phyloP scores from a whole-genome alignment of 2,329 filamentous ascomycete genomes.

The Aspergillus texensis region DNA sequence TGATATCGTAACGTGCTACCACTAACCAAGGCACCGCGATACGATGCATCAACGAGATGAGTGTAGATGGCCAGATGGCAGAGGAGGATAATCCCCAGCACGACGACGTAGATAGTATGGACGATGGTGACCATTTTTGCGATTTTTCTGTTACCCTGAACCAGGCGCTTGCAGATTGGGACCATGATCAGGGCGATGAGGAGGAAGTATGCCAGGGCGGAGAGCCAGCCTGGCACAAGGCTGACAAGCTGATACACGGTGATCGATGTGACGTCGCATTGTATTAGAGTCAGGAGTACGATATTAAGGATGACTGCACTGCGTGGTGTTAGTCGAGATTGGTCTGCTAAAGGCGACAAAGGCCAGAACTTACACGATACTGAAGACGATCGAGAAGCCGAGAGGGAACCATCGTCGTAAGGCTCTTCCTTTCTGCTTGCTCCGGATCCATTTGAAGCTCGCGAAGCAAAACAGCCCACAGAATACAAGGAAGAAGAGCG shows the following conservation, averaged over 20 bases:
- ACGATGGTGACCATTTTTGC: conserved; percentile 5
- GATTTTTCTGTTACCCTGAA: conserved; percentile 8
- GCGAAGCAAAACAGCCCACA: conserved; percentile 5
- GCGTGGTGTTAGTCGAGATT: background rate
- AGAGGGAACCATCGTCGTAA: conserved; percentile 14
- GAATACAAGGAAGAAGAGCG: conserved; percentile 19
- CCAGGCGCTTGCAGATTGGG: conserved; percentile 18
- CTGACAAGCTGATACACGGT: background rate
- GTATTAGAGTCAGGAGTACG: background rate
- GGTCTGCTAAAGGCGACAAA: background rate
- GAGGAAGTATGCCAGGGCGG: background rate
- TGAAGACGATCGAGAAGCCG: conserved; percentile 13
- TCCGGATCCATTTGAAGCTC: background rate
- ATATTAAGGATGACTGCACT: conserved; percentile 6
- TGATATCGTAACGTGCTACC: background rate
- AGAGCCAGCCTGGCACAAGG: conserved; percentile 11
- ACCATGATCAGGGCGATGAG: conserved; percentile 16
- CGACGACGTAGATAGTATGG: conserved; percentile 6
- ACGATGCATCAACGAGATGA: background rate
- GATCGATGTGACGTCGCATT: conserved; percentile 11
- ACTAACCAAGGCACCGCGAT: too few relatives aligned
- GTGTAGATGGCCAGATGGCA: conserved; percentile 11
- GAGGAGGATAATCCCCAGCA: conserved; percentile 15
- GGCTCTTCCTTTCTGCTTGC: background rate
- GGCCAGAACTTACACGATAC: conserved; percentile 10